Base-by-base conservation (phyloP, 768 basidiomycete species). In the Cantharellus cinnabarinus region DNA sequence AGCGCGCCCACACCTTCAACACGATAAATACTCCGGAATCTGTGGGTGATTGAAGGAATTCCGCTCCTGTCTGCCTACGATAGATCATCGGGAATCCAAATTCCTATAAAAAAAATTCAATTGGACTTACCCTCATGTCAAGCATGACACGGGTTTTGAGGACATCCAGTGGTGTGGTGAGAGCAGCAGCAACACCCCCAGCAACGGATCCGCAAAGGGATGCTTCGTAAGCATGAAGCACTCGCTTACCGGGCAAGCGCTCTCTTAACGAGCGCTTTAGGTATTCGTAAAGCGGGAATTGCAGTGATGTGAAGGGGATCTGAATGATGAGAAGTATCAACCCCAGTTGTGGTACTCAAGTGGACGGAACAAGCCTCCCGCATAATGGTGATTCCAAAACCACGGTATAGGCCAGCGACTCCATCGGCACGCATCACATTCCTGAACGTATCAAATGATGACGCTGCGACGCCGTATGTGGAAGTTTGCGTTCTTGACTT, bases 141-240 rank as follows among this genome's bases (percentile, higher is more conserved):
- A 98, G 77, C 95, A 99, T 99, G 50, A 95, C 85, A 15, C 95
- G 78, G 1, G 95, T 99, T 69, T 99, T 99, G 41, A 95, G 76
- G 2, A 98, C 95, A 66, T 99, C 95, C 39, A 99, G 73, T 1
- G 95, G 95, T 0, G 95, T 98, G 1, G 95, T 98, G 41, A 84
- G 63, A 0, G 83, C 87, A 0, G 91, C 94, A 3, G 91, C 91
- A 37, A 87, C 72, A 0, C 85, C 94, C 4, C 95, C 95, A 0
- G 95, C 86, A 52, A 94, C 73, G 66, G 84, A 87, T 2, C 94
- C 95, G 65, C 94, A 98, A 2, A 83, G 62, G 0, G 91, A 93
- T 0, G 74, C 73, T 60, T 76, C 69, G 38, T 68, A 66, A 4
- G 74, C 67, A 3, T 67, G 65, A 1, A 56, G 89, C 73, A 61